phyloP scores from a whole-genome alignment of 306 rosid species.

The Cucurbita argyrosperma region DNA sequence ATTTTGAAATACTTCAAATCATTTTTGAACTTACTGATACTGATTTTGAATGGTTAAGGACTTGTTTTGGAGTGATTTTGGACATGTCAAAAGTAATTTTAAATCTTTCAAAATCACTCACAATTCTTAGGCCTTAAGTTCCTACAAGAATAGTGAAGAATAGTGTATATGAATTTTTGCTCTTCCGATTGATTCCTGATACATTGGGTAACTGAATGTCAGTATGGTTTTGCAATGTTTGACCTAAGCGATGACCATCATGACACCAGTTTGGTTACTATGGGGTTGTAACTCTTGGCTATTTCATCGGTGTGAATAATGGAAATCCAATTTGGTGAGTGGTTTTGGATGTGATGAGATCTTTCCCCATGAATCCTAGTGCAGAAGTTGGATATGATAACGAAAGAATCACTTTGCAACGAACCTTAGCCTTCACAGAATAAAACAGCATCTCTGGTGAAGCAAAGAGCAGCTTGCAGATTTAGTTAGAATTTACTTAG shows the following conservation, averaged over 20 bases:
- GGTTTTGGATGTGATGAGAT: background rate
- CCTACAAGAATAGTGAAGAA: too few relatives aligned
- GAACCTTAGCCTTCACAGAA: background rate
- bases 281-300: background rate
- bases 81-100: background rate
- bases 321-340: background rate
- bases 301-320: background rate
- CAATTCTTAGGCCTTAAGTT: background rate
- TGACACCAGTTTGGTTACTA: background rate
- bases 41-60: background rate
- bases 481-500: background rate
- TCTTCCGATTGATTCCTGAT: background rate
- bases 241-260: background rate
- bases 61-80: background rate
- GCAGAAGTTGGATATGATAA: background rate
- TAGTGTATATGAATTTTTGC: background rate
- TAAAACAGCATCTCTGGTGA: background rate
- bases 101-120: background rate
- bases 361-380: background rate
- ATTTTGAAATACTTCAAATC: background rate
- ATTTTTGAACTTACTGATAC: background rate
- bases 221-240: background rate
- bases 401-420: background rate
- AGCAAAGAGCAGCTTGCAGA: background rate
- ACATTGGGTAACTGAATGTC: background rate